These are phyloP conservation scores for Acacia pycnantha DNA, from an alignment of 331 rosid species.

Conservation along the genomic window DNA sequence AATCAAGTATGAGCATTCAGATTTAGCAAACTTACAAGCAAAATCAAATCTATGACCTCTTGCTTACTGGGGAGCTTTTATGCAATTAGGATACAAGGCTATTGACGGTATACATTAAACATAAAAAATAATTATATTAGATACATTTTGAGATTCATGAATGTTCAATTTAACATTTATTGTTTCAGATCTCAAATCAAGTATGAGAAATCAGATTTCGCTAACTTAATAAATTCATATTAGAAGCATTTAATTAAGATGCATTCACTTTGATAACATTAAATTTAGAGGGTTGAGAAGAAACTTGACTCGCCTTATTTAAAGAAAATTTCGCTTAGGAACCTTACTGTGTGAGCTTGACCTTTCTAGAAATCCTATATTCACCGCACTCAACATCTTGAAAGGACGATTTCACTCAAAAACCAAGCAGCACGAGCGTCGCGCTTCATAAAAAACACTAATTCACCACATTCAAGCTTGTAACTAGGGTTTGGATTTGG, in stretches of 20 bases:
- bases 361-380: background rate
- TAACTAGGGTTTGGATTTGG: background rate
- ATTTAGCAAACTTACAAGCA: too few relatives aligned
- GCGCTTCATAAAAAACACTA: background rate
- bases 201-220: too few relatives aligned
- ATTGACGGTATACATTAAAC: too few relatives aligned
- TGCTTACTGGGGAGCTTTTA: too few relatives aligned
- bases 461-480: too few relatives aligned
- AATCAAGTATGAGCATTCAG: too few relatives aligned
- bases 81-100: too few relatives aligned
- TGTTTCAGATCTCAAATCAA: too few relatives aligned
- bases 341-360: too few relatives aligned
- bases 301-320: background rate
- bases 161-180: too few relatives aligned
- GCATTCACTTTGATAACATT: background rate
- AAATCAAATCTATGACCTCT: too few relatives aligned
- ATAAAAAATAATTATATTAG: background rate
- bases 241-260: background rate
- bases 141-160: too few relatives aligned
- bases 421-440: fast-evolving
- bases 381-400: background rate
- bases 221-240: background rate
- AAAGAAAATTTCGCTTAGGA: background rate
- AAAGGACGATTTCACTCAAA: background rate
- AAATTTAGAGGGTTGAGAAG: background rate